phyloP scores from a whole-genome alignment of 1,284 basidiomycete genomes.

The Stereum hirsutum region DNA sequence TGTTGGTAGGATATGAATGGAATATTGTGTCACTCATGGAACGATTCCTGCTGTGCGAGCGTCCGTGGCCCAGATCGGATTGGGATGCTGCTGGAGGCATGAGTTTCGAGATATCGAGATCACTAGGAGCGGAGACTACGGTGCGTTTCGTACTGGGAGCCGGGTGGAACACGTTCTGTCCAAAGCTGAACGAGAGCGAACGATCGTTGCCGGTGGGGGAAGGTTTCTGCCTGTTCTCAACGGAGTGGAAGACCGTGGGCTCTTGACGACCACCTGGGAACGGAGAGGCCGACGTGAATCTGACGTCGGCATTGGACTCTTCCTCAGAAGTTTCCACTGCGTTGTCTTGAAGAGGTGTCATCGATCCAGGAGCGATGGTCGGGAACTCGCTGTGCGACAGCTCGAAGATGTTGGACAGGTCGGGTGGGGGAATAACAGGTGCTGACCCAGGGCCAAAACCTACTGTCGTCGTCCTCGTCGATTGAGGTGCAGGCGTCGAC shows the following conservation, averaged over 20 bases:
- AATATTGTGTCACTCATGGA: conserved; percentile 56
- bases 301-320: background rate
- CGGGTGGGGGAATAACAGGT: conserved; percentile 22
- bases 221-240: conserved; percentile 25
- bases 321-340: conserved; percentile 31
- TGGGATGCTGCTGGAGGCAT: conserved; percentile 19
- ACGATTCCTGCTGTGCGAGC: conserved; percentile 34
- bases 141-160: no score
- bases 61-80: conserved; percentile 16
- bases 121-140: no score
- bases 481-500: conserved; percentile 13
- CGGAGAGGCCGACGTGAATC: background rate
- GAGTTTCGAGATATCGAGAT: conserved; percentile 15
- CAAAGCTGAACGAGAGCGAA: conserved; percentile 54
- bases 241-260: conserved; percentile 15
- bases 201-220: no score
- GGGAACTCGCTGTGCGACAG: conserved; percentile 41
- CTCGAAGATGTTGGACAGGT: conserved; percentile 40
- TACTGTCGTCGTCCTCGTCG: conserved; percentile 6
- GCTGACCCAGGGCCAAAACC: conserved; percentile 18
- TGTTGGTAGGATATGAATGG: conserved; percentile 32
- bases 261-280: conserved; percentile 3
- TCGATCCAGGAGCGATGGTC: conserved; percentile 31
- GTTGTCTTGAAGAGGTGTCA: conserved; percentile 32
- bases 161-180: conserved; percentile 49